Percentiles rank a stretch among this genome's conserved stretches.
Conservation (phyloP, 768 basidiomycete genomes). For the Suillus americanus region DNA sequence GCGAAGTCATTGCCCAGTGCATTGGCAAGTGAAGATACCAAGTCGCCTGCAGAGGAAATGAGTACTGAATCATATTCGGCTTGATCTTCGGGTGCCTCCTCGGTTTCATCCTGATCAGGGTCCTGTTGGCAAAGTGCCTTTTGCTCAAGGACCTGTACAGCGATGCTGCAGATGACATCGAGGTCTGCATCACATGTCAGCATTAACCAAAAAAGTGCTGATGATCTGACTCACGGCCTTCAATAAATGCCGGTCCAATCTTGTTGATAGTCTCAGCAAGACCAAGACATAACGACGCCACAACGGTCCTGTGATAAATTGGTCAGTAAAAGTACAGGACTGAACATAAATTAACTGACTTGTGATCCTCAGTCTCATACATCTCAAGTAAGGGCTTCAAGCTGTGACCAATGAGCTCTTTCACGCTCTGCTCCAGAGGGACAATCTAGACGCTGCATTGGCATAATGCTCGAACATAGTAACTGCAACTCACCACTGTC, state of each 20-base stretch:
- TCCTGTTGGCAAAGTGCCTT: slow-evolving; percentile 97
- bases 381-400: slow-evolving; percentile 78
- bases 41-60: slow-evolving; percentile 90
- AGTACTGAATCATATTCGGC: slow-evolving; percentile 97
- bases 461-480: slow-evolving; percentile 5
- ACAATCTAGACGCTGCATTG: slow-evolving; percentile 31
- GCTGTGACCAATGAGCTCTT: slow-evolving; percentile 74
- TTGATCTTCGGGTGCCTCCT: slow-evolving; percentile 83
- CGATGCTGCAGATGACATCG: slow-evolving; percentile 77
- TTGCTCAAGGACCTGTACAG: slow-evolving; percentile 85
- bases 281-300: slow-evolving; percentile 81
- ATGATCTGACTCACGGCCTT: slow-evolving; percentile 56
- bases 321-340: slow-evolving; percentile 17
- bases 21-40: slow-evolving; percentile 85
- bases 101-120: slow-evolving; percentile 87
- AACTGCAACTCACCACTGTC: slow-evolving; percentile 47
- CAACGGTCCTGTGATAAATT: slow-evolving; percentile 64
- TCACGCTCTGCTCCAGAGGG: slow-evolving; percentile 67
- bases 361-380: slow-evolving; percentile 95
- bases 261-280: slow-evolving; percentile 91
- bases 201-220: neutral
- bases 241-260: slow-evolving; percentile 84
- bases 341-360: slow-evolving; percentile 57
- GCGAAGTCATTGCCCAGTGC: slow-evolving; percentile 85
- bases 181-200: slow-evolving; percentile 47